Base-by-base conservation (phyloP, 768 basidiomycete genomes). In the Gymnopilus junonius region DNA sequence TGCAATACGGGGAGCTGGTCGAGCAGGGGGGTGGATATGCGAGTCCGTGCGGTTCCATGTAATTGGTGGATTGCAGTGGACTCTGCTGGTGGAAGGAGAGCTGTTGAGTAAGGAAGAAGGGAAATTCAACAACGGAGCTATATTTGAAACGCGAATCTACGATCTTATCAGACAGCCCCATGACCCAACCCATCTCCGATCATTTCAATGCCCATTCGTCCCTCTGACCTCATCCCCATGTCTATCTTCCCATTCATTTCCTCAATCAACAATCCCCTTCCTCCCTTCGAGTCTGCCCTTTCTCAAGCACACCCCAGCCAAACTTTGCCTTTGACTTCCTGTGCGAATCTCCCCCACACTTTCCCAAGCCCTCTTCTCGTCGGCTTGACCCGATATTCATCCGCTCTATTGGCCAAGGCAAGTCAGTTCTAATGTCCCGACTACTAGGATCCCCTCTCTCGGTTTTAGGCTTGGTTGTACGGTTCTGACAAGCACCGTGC, bases 11-110 rank as follows among this genome's bases (percentile, higher is more conserved):
- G 69, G 43, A 76, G 71, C 15, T 59, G 61, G 55, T 58, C 53
- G 63, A 76, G 71, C 45, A 77, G 60, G 23, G 43, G 2, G 70
- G 58, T 25, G 75, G 50, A 27, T 76, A 65, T 62, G 39, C 7
- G 61, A 76, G 68, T 63, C 77, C 69, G 29, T 73, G 64, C 15
- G 43, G 50, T 17, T 62, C 20, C 55, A 57, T 58, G 25, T 21
- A 40, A 57, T 39, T 46, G 51, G 59, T 55, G 48, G 20, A 20
- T 4, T 29, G 55, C 8, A n/a, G 17, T 14, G 51, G 23, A 3
- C 42, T 15, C 20, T 43, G 17, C 8, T 29, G 31, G 15, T 23
- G 27, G 21, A 3, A 32, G 27, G 40, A 23, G 5, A 43, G 37
- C 7, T 17, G 8, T 23, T 45, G 17, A 31, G 43, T n/a, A 31